Evolutionary conservation across 441 rosid species (phyloP), one percentile per base, ranked within the genome.

Genomic region (Codiaeum variegatum): DNA sequence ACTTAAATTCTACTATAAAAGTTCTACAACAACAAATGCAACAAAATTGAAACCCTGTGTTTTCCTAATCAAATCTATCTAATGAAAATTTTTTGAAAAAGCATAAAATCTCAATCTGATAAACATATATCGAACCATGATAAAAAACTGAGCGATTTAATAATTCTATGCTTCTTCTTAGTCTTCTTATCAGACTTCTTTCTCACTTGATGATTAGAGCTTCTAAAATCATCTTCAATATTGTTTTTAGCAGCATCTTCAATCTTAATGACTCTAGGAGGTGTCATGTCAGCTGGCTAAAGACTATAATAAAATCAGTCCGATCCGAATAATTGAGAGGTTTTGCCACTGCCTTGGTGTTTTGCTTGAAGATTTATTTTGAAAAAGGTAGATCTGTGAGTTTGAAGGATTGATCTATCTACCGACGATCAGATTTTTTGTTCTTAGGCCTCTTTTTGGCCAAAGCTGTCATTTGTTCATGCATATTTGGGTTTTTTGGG

Each of bases 41-140:
- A 58, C 69, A 26, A 1, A 15, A 55, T 46, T 6, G 5, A 65
- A 28, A 26, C 23, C 70, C 70, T 67, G 32, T 19, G 4, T 29
- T 3, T 29, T 67, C n/a, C n/a, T n/a, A n/a, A 29, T 0, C 13
- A 2, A n/a, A 49, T 11, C 44, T 67, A 49, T 49, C 10, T 51
- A 28, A 12, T 42, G 55, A 66, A 66, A 44, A 58, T 8, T 12
- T 7, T 11, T 12, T 12, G 23, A 19, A 36, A 61, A n/a, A 73
- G 52, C 70, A 54, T 36, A 4, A 23, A 34, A 38, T 16, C 24
- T 32, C 61, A 78, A 15, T 67, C 69, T 13, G 67, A 75, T 10
- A 74, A 70, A 74, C 83, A 79, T 52, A 68, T 44, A 21, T 56
- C 55, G 11, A 82, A 80, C 64, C 79, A 75, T 21, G 55, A 6